A percentile compares a stretch with the other conserved stretches of the same genome.
Conservation (phyloP, 495 filamentous ascomycete species). For the Aspergillus hancockii region DNA sequence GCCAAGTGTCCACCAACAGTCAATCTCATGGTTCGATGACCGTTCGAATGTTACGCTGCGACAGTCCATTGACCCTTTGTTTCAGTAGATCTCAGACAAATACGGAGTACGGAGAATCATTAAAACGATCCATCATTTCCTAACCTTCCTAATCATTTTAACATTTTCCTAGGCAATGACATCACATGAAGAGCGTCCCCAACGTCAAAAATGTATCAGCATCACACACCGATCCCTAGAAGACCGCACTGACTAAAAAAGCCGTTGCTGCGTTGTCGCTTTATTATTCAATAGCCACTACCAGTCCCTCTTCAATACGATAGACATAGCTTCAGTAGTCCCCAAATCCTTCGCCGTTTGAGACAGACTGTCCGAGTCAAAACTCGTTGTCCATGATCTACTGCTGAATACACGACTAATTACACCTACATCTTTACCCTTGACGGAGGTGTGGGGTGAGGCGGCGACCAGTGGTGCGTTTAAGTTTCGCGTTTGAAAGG, state of each 20-base stretch:
- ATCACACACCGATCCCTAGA: not conserved
- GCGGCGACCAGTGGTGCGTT: conserved; percentile 4
- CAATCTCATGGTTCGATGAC: not conserved
- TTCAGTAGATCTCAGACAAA: not conserved
- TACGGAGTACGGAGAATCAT: no score
- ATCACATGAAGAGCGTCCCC: conserved; percentile 20
- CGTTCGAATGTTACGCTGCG: not conserved
- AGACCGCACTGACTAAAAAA: not conserved
- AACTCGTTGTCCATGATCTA: not conserved
- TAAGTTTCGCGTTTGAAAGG: not conserved
- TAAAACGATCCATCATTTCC: not conserved
- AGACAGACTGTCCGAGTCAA: not conserved
- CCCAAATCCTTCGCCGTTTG: not conserved
- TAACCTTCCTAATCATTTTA: not conserved
- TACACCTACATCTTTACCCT: not conserved
- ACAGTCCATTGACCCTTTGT: conserved; percentile 2
- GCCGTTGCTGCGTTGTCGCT: conserved; percentile 1
- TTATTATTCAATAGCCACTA: not conserved
- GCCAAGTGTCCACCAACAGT: conserved; percentile 15
- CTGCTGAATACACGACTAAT: no score
- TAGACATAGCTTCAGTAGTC: conserved; percentile 4
- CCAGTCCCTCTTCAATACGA: not conserved
- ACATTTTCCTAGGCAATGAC: conserved; percentile 9
- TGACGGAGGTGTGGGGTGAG: conserved; percentile 14
- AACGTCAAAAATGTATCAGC: conserved; percentile 12